Base-by-base conservation (phyloP, 768 basidiomycete genomes). In the Boletus tylopilopsis region DNA sequence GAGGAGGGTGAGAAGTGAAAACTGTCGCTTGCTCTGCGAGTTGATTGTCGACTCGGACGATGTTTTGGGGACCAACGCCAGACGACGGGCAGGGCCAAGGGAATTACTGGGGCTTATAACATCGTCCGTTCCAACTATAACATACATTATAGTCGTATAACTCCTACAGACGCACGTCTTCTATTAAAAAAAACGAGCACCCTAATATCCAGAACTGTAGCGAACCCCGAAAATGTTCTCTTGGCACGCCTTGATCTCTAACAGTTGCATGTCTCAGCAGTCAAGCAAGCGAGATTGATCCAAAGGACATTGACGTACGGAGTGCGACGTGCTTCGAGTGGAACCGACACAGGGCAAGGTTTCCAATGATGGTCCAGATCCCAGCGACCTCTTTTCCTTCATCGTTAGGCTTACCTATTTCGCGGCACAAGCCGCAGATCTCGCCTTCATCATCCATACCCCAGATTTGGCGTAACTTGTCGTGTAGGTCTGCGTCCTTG, bases 211-310 rank as follows among this genome's bases (percentile, higher is more conserved):
- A 9, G 21, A 23, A 22, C 16, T 6, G 33, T 65, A 65, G n/a
- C 59, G 61, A 51, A 24, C 45, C 13, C 64, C 53, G 5, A 68
- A 73, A 24, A 81, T 6, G 1, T 73, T 73, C 51, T 80, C 79
- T 50, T 85, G 77, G 23, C 77, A 76, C 0, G 84, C 85, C 61
- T 85, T 86, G 61, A 87, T 86, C 67, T 87, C 85, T 86, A 61
- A n/a, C 18, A 42, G 29, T 29, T 18, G 16, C 13, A 19, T 27
- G 1, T 18, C 23, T 61, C 41, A 50, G 35, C 18, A 11, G 38
- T 19, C 5, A 15, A 11, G 5, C 8, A n/a, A 44, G 23, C 36
- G 23, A 15, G 15, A 13, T 34, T n/a, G n/a, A n/a, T n/a, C n/a
- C n/a, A n/a, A n/a, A 13, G 33, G 15, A 34, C 13, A 34, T 25